Evolutionary conservation across 805 yeast genomes (phyloP), one percentile per base, ranked within the genome.

Genomic region (Vanderwaltozyma verrucispora): DNA sequence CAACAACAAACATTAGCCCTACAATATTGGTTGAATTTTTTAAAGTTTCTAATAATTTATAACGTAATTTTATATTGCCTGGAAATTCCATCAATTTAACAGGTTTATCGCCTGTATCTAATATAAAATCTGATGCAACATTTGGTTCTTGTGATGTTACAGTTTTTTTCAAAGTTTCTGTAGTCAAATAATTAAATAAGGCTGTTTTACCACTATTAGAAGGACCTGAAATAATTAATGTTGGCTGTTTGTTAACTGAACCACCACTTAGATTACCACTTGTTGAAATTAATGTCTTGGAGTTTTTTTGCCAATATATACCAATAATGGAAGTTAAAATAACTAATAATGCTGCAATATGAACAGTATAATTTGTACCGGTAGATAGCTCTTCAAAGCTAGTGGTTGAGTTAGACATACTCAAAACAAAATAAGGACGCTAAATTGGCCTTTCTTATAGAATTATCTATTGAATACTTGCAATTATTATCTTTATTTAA

Each of bases 1-100:
- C 97, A n/a, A 88, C 65, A 42, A 89, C 67, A 45, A 73, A 86
- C 1, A 88, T 61, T 5, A 86, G 62, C 5, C 95, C 96, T 45
- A 70, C 72, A 36, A 81, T 56, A 14, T 72, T 60, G 15, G 57
- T 40, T 16, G 71, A 62, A 14, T 46, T 59, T 39, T 65, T 63
- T 32, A 77, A 63, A 39, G 72, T 71, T 37, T 71, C 69, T 41
- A 65, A 46, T 25, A 76, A 64, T 35, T 78, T 62, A 40, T 74
- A 72, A 37, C 72, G 73, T 47, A 88, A 73, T 59, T 85, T 86
- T 38, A 72, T 63, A 60, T 82, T 87, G n/a, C 96, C 96, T 2
- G 98, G 98, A 44, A 77, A 77, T 51, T 89, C 97, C 36, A 80
- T 68, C 28, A 88, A 56, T 43, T 69, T 74, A 51, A 64, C 70